Evolutionary conservation across 306 rosid genomes (phyloP).

Genomic region (Geum urbanum): DNA sequence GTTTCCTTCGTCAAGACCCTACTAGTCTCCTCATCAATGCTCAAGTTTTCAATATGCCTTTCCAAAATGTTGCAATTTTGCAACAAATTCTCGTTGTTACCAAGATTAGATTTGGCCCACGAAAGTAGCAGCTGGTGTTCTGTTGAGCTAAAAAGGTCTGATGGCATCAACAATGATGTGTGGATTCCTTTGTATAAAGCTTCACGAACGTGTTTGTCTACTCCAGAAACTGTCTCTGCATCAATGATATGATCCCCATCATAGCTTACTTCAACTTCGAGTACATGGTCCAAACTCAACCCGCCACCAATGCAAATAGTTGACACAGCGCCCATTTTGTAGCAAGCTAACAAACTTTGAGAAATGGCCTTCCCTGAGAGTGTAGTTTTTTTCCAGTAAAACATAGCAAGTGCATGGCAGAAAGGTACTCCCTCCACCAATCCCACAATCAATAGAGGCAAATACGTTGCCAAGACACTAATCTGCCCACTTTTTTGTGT

Average conservation of each 20-base stretch:
- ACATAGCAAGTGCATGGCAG: neutral
- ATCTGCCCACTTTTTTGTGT: conserved; percentile 8
- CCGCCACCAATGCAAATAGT: conserved; percentile 13
- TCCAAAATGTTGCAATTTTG: neutral
- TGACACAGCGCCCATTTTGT: conserved; percentile 11
- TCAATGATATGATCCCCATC: conserved; percentile 2
- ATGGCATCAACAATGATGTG: conserved; percentile 1
- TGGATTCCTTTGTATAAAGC: conserved; percentile 9
- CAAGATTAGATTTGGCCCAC: conserved; percentile 22
- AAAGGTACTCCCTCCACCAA: conserved; percentile 18
- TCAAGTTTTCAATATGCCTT: neutral
- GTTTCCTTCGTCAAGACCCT: neutral
- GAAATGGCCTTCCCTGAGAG: conserved; percentile 3
- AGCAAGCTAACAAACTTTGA: conserved; percentile 7
- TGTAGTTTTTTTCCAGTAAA: conserved; percentile 12
- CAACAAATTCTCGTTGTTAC: neutral
- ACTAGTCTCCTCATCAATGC: conserved; percentile 17
- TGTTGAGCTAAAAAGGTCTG: neutral
- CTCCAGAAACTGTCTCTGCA: no score
- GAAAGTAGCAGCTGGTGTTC: conserved; percentile 8
- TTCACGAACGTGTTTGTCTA: neutral
- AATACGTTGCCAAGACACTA: neutral
- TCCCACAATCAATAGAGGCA: conserved; percentile 17
- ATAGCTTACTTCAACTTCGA: neutral
- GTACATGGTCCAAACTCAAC: neutral